These are phyloP conservation scores for Colletotrichum sp. DNA, from an alignment of 2,329 filamentous ascomycete genomes.

Conservation along the genomic window DNA sequence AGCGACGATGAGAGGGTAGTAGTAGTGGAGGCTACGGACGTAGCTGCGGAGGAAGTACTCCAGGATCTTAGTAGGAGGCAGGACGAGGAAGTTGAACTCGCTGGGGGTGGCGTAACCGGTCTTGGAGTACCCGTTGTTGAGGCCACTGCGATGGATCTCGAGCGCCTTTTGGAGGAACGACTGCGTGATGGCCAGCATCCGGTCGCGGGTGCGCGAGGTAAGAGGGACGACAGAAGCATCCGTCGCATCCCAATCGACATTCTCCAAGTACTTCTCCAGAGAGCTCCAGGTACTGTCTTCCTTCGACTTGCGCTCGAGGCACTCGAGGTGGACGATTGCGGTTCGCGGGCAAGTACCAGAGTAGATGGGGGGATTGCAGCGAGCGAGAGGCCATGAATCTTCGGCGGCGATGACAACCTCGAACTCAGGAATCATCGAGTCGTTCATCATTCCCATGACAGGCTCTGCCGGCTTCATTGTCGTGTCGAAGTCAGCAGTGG, in stretches of 20 bases:
- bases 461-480: conserved; percentile 35
- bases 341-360: conserved; percentile 53
- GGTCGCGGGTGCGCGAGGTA: conserved; percentile 62
- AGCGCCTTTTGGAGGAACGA: conserved; percentile 74
- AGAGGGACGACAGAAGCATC: conserved; percentile 51
- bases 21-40: conserved; percentile 69
- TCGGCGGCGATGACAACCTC: conserved; percentile 53
- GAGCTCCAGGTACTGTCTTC: conserved; percentile 52
- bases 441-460: conserved; percentile 28
- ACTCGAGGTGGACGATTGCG: conserved; percentile 56
- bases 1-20: conserved; percentile 66
- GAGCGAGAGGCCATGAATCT: conserved; percentile 55
- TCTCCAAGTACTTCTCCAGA: conserved; percentile 46
- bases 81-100: conserved; percentile 66
- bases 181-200: conserved; percentile 74
- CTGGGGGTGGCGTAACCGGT: conserved; percentile 50
- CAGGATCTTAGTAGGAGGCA: conserved; percentile 69
- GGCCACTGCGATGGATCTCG: conserved; percentile 66
- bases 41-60: conserved; percentile 73
- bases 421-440: conserved; percentile 46
- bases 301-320: conserved; percentile 54
- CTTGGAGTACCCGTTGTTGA: conserved; percentile 43
- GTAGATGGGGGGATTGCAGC: conserved; percentile 52
- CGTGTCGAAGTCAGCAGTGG: conserved; percentile 41
- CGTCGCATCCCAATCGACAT: conserved; percentile 38